phyloP scores from a whole-genome alignment of 1,139 yeast genomes.

The Taphrina sp. region DNA sequence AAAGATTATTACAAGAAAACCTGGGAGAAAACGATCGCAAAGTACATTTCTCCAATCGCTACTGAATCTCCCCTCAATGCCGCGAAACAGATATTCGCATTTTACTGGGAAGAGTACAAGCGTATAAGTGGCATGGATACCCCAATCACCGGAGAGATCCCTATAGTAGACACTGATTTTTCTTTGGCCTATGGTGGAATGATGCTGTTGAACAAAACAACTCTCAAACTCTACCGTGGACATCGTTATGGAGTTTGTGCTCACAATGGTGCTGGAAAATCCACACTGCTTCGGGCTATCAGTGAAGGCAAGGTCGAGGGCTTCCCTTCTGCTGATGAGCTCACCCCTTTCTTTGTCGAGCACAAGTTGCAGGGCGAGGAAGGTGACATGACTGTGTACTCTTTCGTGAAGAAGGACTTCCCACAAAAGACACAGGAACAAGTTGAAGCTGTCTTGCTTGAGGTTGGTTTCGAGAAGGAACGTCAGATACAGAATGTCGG shows the following conservation, averaged over 20 bases:
- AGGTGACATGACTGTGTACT: conserved; percentile 82
- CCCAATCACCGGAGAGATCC: conserved; percentile 24
- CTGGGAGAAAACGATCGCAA: conserved; percentile 30
- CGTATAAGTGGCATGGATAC: conserved; percentile 28
- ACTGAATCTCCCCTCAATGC: conserved; percentile 13
- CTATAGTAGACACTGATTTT: conserved; percentile 33
- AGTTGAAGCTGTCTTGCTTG: conserved; percentile 61
- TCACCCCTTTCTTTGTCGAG: conserved; percentile 94
- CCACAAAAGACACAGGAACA: conserved; percentile 73
- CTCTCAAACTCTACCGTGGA: conserved; percentile 98
- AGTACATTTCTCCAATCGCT: conserved; percentile 24
- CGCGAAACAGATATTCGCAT: conserved; percentile 19
- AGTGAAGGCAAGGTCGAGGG: conserved; percentile 97
- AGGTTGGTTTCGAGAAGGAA: conserved; percentile 89
- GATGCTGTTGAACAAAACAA: conserved; percentile 98
- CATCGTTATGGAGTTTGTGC: conserved; percentile 99
- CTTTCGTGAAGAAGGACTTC: conserved; percentile 88
- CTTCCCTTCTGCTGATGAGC: conserved; percentile 83
- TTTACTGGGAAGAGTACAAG: conserved; percentile 27
- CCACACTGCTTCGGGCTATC: conserved; percentile 94
- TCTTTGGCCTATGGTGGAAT: conserved; percentile 99
- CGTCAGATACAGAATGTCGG: conserved; percentile 89
- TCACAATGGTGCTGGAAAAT: conserved; percentile 98
- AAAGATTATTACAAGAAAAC: conserved; percentile 28
- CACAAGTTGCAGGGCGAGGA: conserved; percentile 95